Percentiles rank a stretch among this genome's conserved stretches.
phyloP scores from a whole-genome alignment of 345 rosid genomes.

The sweet orange (Citrus sinensis) region DVS_A1.0 CM039161.1:21362501-21363000 shows the following conservation, averaged over 20 bases:
- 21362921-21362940: neutral
- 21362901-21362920: no score
- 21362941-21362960: slow-evolving; percentile 37
- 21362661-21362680: neutral
- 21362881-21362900: neutral
- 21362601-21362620: slow-evolving; percentile 12
- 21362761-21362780: slow-evolving; percentile 16
- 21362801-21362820: slow-evolving; percentile 9
- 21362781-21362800: slow-evolving; percentile 21
- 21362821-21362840: slow-evolving; percentile 26
- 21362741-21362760: neutral
- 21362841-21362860: slow-evolving; percentile 12
- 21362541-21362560: neutral
- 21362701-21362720: slow-evolving; percentile 52
- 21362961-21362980: slow-evolving; percentile 35
- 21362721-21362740: neutral
- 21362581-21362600: slow-evolving; percentile 28
- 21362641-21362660: slow-evolving; percentile 12
- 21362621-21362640: neutral
- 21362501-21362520: neutral
- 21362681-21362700: neutral
- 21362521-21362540: slow-evolving; percentile 2
- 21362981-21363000: slow-evolving; percentile 24
- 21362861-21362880: slow-evolving; percentile 8
- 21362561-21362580: neutral